Conservation (phyloP, 1,139 yeast genomes). For the Saccharomyces pastorianus region DNA sequence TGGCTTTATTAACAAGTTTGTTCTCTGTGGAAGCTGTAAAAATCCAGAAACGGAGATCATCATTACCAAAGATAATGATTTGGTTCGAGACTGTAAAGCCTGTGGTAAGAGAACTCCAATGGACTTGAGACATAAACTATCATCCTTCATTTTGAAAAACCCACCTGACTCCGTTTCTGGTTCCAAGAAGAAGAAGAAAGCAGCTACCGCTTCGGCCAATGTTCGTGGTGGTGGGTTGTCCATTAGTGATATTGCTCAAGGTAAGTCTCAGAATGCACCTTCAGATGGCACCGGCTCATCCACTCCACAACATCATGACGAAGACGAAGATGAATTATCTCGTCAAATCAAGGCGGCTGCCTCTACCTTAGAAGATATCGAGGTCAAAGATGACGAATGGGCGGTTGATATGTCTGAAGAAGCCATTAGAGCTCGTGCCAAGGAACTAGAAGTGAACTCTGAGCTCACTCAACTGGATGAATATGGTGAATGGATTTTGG, state of each 20-base stretch:
- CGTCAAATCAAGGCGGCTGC: conserved; percentile 82
- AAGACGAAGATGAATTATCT: conserved; percentile 70
- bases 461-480: conserved; percentile 46
- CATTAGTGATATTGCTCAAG: conserved; percentile 66
- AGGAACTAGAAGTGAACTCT: conserved; percentile 56
- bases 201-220: conserved; percentile 87
- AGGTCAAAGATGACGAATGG: conserved; percentile 88
- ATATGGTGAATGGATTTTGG: conserved; percentile 83
- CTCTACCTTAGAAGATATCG: conserved; percentile 48
- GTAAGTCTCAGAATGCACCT: conserved; percentile 37
- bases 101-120: conserved; percentile 86
- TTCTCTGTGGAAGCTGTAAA: conserved; percentile 88
- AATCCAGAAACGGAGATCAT: conserved; percentile 95
- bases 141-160: conserved; percentile 81
- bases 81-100: conserved; percentile 94
- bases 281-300: conserved; percentile 28
- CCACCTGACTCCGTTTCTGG: conserved; percentile 64
- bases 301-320: conserved; percentile 33
- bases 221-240: conserved; percentile 85
- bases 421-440: conserved; percentile 89
- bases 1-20: conserved; percentile 88
- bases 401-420: conserved; percentile 96
- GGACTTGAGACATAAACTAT: conserved; percentile 81
- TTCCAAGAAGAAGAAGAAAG: conserved; percentile 53
- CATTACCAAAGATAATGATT: conserved; percentile 64